These are phyloP conservation scores for Penicillium simplicissimum DNA, from an alignment of 495 filamentous ascomycete species.

Conservation along the genomic window DNA sequence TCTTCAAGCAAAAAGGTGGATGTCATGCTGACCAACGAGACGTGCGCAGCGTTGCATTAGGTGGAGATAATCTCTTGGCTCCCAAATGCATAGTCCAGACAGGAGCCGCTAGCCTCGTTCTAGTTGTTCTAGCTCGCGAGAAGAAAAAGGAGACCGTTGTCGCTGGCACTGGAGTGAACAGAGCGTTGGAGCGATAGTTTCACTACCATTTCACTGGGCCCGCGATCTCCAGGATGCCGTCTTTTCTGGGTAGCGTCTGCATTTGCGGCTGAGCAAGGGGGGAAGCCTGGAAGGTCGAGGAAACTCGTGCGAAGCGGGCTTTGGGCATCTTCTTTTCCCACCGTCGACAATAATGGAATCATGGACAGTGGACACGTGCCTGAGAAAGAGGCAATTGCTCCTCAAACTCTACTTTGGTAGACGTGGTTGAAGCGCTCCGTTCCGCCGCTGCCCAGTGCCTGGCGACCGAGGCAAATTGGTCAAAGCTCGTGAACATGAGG, in stretches of 20 bases:
- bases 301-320: neutral
- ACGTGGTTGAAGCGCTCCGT: neutral
- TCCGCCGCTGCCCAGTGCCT: neutral
- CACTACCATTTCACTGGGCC: neutral
- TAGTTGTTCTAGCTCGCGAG: slow-evolving; percentile 2
- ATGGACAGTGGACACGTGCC: neutral
- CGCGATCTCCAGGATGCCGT: neutral
- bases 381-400: neutral
- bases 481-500: slow-evolving; percentile 1
- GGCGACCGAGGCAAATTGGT: neutral
- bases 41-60: neutral
- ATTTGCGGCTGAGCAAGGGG: slow-evolving; percentile 1
- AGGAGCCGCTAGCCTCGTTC: slow-evolving; percentile 9
- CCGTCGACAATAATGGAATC: too few species aligned
- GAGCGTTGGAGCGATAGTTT: slow-evolving; percentile 5
- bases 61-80: slow-evolving; percentile 10
- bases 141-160: slow-evolving; percentile 11
- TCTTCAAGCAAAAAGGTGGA: slow-evolving; percentile 5
- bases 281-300: neutral
- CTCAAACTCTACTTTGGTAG: neutral
- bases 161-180: slow-evolving; percentile 4
- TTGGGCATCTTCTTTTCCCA: neutral
- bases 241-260: neutral
- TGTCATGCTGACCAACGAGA: slow-evolving; percentile 10
- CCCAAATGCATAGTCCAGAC: slow-evolving; percentile 9